Conservation (phyloP, 2,329 filamentous ascomycete genomes). For the Nakataea oryzae region DNA sequence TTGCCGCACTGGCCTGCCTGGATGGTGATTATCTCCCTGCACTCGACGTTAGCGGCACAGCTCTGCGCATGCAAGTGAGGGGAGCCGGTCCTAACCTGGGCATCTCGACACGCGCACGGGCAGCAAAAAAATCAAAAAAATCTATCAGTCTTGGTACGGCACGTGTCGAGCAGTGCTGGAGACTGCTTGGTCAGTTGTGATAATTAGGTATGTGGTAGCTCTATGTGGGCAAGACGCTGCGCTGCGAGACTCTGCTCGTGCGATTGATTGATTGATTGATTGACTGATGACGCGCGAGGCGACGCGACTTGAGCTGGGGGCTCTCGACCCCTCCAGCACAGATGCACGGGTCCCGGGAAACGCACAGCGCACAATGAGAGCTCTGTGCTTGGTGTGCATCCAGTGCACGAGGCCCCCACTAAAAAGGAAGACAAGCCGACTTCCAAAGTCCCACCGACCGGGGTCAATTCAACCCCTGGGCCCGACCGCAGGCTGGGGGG, state of each 20-base stretch:
- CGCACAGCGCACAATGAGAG: background rate
- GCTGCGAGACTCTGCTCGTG: background rate
- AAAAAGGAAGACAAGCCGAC: background rate
- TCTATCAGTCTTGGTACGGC: too few species aligned
- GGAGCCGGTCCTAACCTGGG: constrained; percentile 17
- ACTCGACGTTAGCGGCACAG: constrained; percentile 7
- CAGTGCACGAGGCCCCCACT: background rate
- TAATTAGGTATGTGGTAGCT: background rate
- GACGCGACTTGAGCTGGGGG: background rate
- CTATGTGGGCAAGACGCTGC: background rate
- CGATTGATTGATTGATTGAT: too few species aligned
- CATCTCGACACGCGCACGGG: constrained; percentile 12
- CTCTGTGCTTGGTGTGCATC: background rate
- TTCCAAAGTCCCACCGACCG: background rate
- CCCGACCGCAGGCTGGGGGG: background rate
- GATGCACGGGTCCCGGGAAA: background rate
- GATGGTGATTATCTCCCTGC: constrained; percentile 96
- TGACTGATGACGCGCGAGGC: background rate
- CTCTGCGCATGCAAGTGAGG: background rate
- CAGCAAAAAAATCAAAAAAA: too few species aligned
- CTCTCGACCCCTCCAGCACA: background rate
- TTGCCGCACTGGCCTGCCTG: constrained; percentile 99
- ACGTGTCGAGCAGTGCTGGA: background rate
- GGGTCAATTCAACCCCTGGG: background rate
- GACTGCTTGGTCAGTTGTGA: background rate